Percentiles rank a stretch among this genome's conserved stretches.
phyloP scores from a whole-genome alignment of 2,329 filamentous ascomycete species.

The Pseudogymnoascus sp. region DNA sequence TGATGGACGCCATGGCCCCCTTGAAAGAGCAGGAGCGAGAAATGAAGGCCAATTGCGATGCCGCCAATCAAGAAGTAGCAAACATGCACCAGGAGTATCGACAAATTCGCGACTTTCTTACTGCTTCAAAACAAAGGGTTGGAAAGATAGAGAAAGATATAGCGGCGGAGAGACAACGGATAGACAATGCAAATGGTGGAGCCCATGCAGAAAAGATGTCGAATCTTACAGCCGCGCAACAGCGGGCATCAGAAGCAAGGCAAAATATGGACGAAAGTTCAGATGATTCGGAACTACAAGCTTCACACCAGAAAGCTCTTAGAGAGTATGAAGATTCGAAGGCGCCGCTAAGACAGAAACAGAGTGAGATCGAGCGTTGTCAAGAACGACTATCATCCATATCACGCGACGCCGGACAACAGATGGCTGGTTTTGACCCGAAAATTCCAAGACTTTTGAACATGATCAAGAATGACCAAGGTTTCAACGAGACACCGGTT shows the following conservation, averaged over 20 bases:
- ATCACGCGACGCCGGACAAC: constrained; percentile 47
- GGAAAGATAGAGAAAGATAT: constrained; percentile 41
- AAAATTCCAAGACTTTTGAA: constrained; percentile 56
- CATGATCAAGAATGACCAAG: constrained; percentile 59
- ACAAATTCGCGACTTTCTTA: constrained; percentile 51
- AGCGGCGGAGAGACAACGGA: constrained; percentile 47
- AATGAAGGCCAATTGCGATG: constrained; percentile 44
- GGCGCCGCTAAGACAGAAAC: constrained; percentile 35
- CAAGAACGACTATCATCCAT: constrained; percentile 45
- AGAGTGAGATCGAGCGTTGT: constrained; percentile 44
- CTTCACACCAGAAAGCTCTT: constrained; percentile 27
- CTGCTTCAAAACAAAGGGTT: constrained; percentile 41
- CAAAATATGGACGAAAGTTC: constrained; percentile 34
- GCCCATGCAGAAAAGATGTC: constrained; percentile 53
- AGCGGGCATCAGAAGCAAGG: constrained; percentile 38
- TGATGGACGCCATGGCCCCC: constrained; percentile 29
- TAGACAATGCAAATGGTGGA: constrained; percentile 63
- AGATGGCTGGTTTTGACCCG: constrained; percentile 54
- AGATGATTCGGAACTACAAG: constrained; percentile 29
- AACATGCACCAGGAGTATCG: constrained; percentile 56
- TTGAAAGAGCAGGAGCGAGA: constrained; percentile 39
- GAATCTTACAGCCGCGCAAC: constrained; percentile 51
- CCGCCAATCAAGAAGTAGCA: constrained; percentile 44
- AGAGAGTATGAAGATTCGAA: constrained; percentile 26
- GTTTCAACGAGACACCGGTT: constrained; percentile 65